These are phyloP conservation scores for Stentor coeruleus DNA, from an alignment of 73 alveolate genomes.

Conservation along the genomic window DNA sequence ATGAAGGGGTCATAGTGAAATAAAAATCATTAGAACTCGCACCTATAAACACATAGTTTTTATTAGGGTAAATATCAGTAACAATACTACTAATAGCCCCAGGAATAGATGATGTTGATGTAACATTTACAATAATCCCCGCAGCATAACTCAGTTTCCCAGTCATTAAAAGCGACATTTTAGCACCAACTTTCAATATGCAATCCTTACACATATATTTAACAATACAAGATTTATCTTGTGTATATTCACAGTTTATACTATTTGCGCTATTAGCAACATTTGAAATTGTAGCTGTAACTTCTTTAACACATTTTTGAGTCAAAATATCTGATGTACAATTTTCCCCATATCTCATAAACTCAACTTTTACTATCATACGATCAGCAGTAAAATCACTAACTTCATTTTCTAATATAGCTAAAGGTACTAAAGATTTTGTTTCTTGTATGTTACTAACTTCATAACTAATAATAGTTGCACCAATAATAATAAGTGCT, in stretches of 20 bases:
- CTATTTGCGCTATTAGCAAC: not conserved
- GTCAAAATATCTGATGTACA: not conserved
- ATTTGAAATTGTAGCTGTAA: not conserved
- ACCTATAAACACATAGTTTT: not conserved
- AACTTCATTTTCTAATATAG: not conserved
- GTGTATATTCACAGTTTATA: not conserved
- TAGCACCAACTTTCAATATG: not conserved
- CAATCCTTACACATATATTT: not conserved
- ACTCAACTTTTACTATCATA: not conserved
- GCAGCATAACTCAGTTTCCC: not conserved
- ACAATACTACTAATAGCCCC: not conserved
- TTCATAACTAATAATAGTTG: not conserved
- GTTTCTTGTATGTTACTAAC: not conserved
- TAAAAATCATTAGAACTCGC: not conserved
- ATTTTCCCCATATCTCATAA: slow-evolving; percentile 2
- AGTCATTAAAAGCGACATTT: not conserved
- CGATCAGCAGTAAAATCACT: not conserved
- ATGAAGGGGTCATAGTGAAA: slow-evolving; percentile 3
- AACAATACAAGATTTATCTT: not conserved
- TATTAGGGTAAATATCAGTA: not conserved
- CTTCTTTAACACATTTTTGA: not conserved
- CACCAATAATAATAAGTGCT: not conserved
- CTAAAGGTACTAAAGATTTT: not conserved
- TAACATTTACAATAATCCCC: not conserved
- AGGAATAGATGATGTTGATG: slow-evolving; percentile 21